Evolutionary conservation across 805 yeast species (phyloP), one percentile per base, ranked within the genome.

Genomic region (Zygoascus bituminiphila): DNA sequence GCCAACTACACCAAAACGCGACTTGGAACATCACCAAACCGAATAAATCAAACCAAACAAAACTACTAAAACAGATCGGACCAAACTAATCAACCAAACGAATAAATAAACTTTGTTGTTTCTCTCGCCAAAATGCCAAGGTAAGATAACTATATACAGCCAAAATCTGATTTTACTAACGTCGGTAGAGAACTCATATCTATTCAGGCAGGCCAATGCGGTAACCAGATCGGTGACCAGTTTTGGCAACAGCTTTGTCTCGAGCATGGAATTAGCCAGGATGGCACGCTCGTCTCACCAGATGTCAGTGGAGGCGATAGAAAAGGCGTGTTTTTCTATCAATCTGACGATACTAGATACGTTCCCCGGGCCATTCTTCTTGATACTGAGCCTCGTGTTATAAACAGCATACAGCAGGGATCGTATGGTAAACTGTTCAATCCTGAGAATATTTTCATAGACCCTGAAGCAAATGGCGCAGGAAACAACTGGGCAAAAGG

Each of bases 401-500:
- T 93, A 26, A 74, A 77, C 51, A 81, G 81, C 51, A 79, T 86
- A 33, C 68, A 73, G 42, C 70, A 71, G 10, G 65, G 74, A 51
- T 59, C 67, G 19, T 75, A 73, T 31, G 73, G 77, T 5, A 77
- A 79, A 25, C 72, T 93, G 69, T 86, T 87, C 68, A 85, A 89
- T 60, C 88, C 94, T 0, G 76, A 94, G 55, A 88, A 87, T 61
- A 67, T 86, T 4, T 89, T 85, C 67, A 69, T 85, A 21, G 79
- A 91, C 23, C 74, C 80, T n/a, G 79, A 79, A 15, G 96, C 96
- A 3, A 76, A 82, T 19, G 97, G 98, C 3, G 98, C 98, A 0
- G 98, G 95, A 17, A 93, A 93, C 65, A 88, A 88, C 54, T 93
- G 98, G 97, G 85, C 88, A 0, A 82, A 81, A 47, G 99, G 99